phyloP scores from a whole-genome alignment of 768 basidiomycete genomes.

The Stropharia rugosoannulata region DNA sequence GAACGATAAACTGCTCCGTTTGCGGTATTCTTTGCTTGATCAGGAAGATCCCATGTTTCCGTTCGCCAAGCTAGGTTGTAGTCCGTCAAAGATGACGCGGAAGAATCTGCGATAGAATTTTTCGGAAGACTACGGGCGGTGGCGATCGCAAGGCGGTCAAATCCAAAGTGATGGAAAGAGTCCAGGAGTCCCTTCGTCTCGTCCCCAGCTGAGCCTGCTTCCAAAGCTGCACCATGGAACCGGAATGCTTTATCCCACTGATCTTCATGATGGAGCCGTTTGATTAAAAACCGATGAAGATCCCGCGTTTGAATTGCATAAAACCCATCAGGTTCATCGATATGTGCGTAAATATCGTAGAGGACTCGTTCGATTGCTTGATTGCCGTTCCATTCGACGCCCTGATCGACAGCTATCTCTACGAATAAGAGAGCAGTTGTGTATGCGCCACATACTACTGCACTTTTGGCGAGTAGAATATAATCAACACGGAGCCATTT shows the following conservation, averaged over 20 bases:
- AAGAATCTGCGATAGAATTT: constrained; percentile 21
- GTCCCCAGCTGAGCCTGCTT: constrained; percentile 48
- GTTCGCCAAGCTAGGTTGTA: constrained; percentile 94
- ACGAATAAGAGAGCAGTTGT: constrained; percentile 89
- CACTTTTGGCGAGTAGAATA: constrained; percentile 65
- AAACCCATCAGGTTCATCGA: constrained; percentile 98
- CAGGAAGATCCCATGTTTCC: constrained; percentile 92
- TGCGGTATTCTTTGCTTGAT: constrained; percentile 43
- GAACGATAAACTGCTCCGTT: constrained; percentile 73
- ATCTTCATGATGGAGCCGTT: constrained; percentile 87
- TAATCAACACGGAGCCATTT: constrained; percentile 84
- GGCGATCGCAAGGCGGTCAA: constrained; percentile 81
- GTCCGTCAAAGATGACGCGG: constrained; percentile 51
- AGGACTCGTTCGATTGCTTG: constrained; percentile 62
- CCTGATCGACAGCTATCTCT: constrained; percentile 69
- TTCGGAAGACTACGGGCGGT: constrained; percentile 48
- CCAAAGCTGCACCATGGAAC: constrained; percentile 84
- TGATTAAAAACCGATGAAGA: constrained; percentile 76
- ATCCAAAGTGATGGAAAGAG: constrained; percentile 88
- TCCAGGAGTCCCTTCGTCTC: constrained; percentile 65
- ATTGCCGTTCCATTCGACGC: constrained; percentile 23
- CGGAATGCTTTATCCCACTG: constrained; percentile 92
- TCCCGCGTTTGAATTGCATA: constrained; percentile 87
- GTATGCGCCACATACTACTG: constrained; percentile 78
- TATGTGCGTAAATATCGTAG: constrained; percentile 91